phyloP scores from a whole-genome alignment of 805 yeast species.

The Yamadazyma nakazawae region DNA sequence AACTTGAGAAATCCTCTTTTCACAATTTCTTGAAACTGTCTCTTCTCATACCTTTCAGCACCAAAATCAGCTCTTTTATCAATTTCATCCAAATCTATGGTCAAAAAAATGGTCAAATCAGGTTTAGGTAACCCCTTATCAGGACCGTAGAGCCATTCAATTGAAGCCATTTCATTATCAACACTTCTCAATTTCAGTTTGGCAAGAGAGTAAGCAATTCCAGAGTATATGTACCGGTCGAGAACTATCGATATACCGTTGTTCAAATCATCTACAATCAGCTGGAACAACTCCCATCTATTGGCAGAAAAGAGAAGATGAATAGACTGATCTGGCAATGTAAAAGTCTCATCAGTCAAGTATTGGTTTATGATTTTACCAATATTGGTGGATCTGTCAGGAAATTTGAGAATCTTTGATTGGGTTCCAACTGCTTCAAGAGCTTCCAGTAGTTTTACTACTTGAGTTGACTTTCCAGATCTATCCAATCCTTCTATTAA shows the following conservation, averaged over 20 bases:
- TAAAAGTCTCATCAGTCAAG: slow-evolving; percentile 48
- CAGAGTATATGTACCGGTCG: slow-evolving; percentile 90
- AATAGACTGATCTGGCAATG: slow-evolving; percentile 71
- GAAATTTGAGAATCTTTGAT: slow-evolving; percentile 64
- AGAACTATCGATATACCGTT: slow-evolving; percentile 61
- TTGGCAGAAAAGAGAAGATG: slow-evolving; percentile 91
- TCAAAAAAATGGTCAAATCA: slow-evolving; percentile 75
- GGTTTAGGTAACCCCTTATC: slow-evolving; percentile 87
- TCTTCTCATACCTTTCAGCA: slow-evolving; percentile 84
- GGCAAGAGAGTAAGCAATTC: slow-evolving; percentile 88
- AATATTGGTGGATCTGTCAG: slow-evolving; percentile 79
- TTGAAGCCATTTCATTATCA: slow-evolving; percentile 31
- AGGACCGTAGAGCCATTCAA: slow-evolving; percentile 76
- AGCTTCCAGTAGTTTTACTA: slow-evolving; percentile 28
- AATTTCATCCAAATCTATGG: slow-evolving; percentile 46
- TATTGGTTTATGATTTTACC: slow-evolving; percentile 78
- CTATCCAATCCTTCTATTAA: slow-evolving; percentile 92
- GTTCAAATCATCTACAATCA: slow-evolving; percentile 43
- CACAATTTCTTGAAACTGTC: slow-evolving; percentile 72
- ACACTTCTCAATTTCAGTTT: slow-evolving; percentile 41
- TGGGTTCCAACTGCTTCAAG: slow-evolving; percentile 9
- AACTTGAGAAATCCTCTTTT: slow-evolving; percentile 53
- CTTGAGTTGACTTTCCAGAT: slow-evolving; percentile 91
- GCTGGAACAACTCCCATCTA: slow-evolving; percentile 76
- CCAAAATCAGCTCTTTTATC: slow-evolving; percentile 78